A percentile compares a stretch with the other conserved stretches of the same genome.
Evolutionary conservation across 768 basidiomycete genomes (phyloP).

Genomic region (Trametes meyenii): DNA sequence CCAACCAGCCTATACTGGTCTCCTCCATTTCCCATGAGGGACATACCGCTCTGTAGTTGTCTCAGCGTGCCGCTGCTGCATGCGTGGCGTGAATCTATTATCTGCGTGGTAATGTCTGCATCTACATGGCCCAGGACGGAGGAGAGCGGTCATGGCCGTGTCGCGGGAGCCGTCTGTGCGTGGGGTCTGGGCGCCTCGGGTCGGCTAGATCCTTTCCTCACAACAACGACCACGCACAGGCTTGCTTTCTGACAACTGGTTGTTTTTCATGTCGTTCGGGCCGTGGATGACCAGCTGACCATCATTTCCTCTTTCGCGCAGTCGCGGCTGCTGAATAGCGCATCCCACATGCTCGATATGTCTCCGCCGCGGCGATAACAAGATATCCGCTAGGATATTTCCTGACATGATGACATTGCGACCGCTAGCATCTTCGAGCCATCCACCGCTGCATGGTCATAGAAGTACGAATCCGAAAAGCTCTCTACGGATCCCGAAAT

Average conservation of each 20-base stretch:
- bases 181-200: background rate
- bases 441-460: no score
- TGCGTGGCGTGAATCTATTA: background rate
- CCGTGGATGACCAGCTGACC: background rate
- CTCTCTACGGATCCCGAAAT: no score
- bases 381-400: background rate
- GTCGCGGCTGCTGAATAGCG: background rate
- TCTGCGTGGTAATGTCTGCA: background rate
- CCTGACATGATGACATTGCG: background rate
- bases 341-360: slow-evolving; percentile 2
- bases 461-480: no score
- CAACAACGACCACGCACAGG: background rate
- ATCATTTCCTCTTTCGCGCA: background rate
- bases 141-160: background rate
- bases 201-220: background rate
- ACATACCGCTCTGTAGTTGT: background rate
- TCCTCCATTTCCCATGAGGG: background rate
- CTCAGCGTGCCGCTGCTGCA: no score
- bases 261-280: background rate
- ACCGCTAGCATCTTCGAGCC: background rate
- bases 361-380: background rate
- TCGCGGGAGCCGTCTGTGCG: background rate
- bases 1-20: background rate
- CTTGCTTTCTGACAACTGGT: background rate
- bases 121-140: background rate